phyloP scores from a whole-genome alignment of 2,329 filamentous ascomycete genomes.

The Exutisphaerella laricina region DNA sequence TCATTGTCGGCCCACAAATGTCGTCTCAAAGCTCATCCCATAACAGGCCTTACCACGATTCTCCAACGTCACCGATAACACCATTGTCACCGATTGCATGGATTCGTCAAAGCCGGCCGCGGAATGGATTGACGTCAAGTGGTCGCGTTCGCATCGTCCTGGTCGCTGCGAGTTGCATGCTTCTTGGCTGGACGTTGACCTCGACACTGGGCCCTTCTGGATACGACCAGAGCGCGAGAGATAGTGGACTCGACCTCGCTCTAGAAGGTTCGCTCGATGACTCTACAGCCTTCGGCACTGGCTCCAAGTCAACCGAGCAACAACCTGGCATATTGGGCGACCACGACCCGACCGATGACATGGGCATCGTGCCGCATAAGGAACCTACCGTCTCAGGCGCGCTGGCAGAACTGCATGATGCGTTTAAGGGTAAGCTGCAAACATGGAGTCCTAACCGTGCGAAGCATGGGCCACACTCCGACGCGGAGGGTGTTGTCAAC shows the following conservation, averaged over 20 bases:
- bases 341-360: constrained; percentile 9
- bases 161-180: constrained; percentile 24
- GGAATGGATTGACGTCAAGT: constrained; percentile 15
- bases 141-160: constrained; percentile 23
- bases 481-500: background rate
- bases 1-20: constrained; percentile 10
- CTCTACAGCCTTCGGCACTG: constrained; percentile 21
- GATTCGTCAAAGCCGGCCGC: constrained; percentile 20
- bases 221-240: constrained; percentile 6
- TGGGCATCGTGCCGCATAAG: constrained; percentile 8
- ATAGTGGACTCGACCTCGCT: constrained; percentile 16
- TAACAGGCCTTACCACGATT: constrained; percentile 20
- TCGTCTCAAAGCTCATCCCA: constrained; percentile 21
- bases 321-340: constrained; percentile 17
- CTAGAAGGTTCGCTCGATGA: constrained; percentile 22
- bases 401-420: constrained; percentile 30
- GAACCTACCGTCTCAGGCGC: constrained; percentile 31
- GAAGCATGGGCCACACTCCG: constrained; percentile 1
- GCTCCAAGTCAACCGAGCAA: background rate
- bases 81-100: constrained; percentile 26
- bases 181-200: constrained; percentile 31
- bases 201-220: constrained; percentile 21
- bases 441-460: constrained; percentile 27
- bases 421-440: constrained; percentile 30
- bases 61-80: constrained; percentile 21